These are phyloP conservation scores for Camellia lanceoleosa DNA, from an alignment of 148 eudicot species.

Conservation along the genomic window DNA sequence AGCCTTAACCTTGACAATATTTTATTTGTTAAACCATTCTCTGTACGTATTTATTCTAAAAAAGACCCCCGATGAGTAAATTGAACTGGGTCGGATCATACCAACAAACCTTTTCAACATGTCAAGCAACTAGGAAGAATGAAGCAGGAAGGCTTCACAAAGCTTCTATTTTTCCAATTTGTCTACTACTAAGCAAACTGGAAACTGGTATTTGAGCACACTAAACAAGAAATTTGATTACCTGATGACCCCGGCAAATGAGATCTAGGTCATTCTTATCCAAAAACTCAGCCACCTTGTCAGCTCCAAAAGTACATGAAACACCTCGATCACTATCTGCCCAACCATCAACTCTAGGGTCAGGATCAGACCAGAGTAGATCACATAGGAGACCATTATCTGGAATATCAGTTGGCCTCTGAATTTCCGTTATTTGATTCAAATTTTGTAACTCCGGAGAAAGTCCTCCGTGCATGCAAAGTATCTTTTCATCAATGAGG, in stretches of 20 bases:
- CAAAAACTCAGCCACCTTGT: constrained; percentile 66
- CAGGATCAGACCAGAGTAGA: constrained; percentile 89
- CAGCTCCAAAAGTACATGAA: constrained; percentile 87
- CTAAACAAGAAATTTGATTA: constrained; percentile 12
- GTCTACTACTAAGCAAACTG: not conserved
- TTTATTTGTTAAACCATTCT: no score
- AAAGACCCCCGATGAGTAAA: no score
- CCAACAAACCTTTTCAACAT: not conserved
- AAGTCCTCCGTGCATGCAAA: constrained; percentile 93
- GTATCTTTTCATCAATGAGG: constrained; percentile 71
- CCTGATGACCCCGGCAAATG: constrained; percentile 95
- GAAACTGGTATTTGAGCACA: not conserved
- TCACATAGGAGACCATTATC: constrained; percentile 86
- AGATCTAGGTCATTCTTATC: constrained; percentile 81
- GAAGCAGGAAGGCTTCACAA: not conserved
- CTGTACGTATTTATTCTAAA: no score
- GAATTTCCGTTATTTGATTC: constrained; percentile 63
- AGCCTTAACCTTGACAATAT: no score
- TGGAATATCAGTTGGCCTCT: constrained; percentile 80
- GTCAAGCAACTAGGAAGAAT: constrained; percentile 1
- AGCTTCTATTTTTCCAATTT: not conserved
- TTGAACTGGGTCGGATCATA: not conserved
- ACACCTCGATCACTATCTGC: constrained; percentile 89
- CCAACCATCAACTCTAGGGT: constrained; percentile 65
- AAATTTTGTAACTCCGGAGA: constrained; percentile 65